phyloP scores from a whole-genome alignment of 768 basidiomycete species.

The Phaeotremella fagi region DNA sequence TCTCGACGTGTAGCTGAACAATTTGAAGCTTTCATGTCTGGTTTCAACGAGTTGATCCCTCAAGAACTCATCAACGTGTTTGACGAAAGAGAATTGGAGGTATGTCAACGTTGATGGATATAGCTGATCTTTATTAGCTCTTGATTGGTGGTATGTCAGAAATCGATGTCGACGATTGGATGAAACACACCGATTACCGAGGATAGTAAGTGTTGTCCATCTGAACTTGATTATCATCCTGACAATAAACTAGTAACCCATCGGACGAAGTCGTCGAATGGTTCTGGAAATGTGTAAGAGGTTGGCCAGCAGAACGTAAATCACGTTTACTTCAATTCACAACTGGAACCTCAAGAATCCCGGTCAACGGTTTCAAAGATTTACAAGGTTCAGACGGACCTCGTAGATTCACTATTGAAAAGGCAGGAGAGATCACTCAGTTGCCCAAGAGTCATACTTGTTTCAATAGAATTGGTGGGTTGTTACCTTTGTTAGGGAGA shows the following conservation, averaged over 20 bases:
- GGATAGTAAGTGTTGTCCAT: constrained; percentile 48
- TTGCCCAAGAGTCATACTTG: constrained; percentile 97
- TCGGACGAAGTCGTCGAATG: constrained; percentile 68
- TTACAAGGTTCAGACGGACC: constrained; percentile 97
- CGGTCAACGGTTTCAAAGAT: constrained; percentile 98
- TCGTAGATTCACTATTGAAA: constrained; percentile 95
- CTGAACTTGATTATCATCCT: background rate
- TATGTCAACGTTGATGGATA: constrained; percentile 9
- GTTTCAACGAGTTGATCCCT: constrained; percentile 98
- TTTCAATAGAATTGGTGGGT: constrained; percentile 62
- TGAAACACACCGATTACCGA: constrained; percentile 97
- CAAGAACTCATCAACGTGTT: constrained; percentile 97
- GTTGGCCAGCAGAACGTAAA: constrained; percentile 98
- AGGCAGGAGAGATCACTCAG: constrained; percentile 92
- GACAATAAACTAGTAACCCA: constrained; percentile 36
- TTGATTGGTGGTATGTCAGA: constrained; percentile 99
- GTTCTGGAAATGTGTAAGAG: constrained; percentile 99
- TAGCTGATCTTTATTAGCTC: constrained; percentile 49
- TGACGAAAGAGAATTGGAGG: constrained; percentile 92
- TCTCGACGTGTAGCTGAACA: constrained; percentile 96
- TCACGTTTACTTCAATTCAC: constrained; percentile 93
- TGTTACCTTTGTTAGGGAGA: background rate
- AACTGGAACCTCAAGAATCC: constrained; percentile 92
- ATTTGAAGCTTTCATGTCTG: constrained; percentile 99
- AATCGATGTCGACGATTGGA: constrained; percentile 99